Conservation (phyloP, 2,329 filamentous ascomycete species). For the Waltergamsia citrina region DNA sequence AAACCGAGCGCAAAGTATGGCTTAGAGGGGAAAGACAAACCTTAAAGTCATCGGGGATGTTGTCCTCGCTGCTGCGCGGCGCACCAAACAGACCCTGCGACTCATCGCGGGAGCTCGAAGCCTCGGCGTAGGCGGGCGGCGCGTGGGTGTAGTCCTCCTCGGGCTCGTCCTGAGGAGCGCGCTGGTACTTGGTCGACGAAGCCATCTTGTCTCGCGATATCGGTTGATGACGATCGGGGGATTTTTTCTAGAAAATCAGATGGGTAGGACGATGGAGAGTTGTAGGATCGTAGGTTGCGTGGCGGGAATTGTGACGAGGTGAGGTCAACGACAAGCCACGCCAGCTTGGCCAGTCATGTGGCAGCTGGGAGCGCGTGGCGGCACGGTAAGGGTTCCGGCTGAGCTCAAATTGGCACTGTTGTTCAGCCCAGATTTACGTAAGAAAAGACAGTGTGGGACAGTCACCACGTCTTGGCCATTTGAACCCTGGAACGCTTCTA, state of each 20-base stretch:
- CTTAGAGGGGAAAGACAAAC: no score
- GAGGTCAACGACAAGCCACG: neutral
- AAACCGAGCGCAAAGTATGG: no score
- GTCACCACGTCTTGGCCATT: no score
- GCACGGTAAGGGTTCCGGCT: neutral
- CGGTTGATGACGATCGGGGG: slow-evolving; percentile 3
- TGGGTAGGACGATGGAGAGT: slow-evolving; percentile 1
- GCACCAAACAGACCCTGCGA: slow-evolving; percentile 53
- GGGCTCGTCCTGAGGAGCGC: slow-evolving; percentile 79
- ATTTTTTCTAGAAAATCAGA: neutral
- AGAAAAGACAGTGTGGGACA: no score
- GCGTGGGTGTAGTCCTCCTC: slow-evolving; percentile 57
- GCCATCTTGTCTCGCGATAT: slow-evolving; percentile 42
- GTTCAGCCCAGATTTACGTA: neutral
- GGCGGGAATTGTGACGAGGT: neutral
- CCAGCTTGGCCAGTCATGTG: neutral
- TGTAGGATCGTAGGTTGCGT: neutral
- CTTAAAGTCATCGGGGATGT: slow-evolving; percentile 96
- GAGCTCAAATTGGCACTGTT: neutral
- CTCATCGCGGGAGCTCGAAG: slow-evolving; percentile 45
- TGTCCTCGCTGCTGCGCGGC: slow-evolving; percentile 75
- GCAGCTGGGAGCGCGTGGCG: neutral
- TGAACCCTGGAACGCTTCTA: no score
- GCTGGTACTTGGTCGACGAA: slow-evolving; percentile 70
- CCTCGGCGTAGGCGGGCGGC: slow-evolving; percentile 25